Conservation (phyloP, 2,329 filamentous ascomycete genomes). For the Acarospora socialis region DNA sequence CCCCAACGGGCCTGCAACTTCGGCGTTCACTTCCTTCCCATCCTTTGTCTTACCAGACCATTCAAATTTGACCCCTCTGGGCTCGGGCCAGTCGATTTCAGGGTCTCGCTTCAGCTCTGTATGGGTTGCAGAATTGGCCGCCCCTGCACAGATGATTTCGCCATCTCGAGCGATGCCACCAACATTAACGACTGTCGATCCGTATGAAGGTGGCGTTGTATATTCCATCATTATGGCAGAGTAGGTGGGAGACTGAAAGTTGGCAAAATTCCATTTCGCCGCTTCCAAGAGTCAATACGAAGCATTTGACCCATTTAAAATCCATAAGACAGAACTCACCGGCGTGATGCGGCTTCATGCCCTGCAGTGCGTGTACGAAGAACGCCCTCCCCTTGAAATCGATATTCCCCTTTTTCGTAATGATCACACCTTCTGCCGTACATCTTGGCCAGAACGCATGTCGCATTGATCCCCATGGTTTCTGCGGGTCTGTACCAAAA, state of each 20-base stretch:
- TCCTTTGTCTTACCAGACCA: conserved; percentile 72
- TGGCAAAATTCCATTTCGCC: conserved; percentile 80
- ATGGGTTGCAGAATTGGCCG: conserved; percentile 52
- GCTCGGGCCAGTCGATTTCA: conserved; percentile 81
- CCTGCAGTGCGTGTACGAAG: conserved; percentile 77
- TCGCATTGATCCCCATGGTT: conserved; percentile 86
- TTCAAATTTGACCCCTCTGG: conserved; percentile 55
- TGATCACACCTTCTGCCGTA: conserved; percentile 65
- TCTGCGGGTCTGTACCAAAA: conserved; percentile 70
- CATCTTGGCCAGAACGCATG: conserved; percentile 93
- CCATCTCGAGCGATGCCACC: conserved; percentile 70
- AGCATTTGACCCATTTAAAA: neutral
- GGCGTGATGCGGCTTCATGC: conserved; percentile 98
- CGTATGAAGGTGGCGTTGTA: conserved; percentile 86
- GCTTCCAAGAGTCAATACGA: conserved; percentile 30
- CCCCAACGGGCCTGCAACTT: conserved; percentile 55
- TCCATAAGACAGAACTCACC: conserved; percentile 32
- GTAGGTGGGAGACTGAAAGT: conserved; percentile 77
- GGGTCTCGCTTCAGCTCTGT: conserved; percentile 54
- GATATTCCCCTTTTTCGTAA: conserved; percentile 65
- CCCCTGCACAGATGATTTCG: conserved; percentile 61
- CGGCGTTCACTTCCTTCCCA: conserved; percentile 55
- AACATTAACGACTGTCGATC: conserved; percentile 67
- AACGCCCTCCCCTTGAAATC: conserved; percentile 69
- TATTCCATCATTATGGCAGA: conserved; percentile 93